These are phyloP conservation scores for Leccinum pellstonianum DNA, from an alignment of 768 basidiomycete genomes.

Conservation along the genomic window DNA sequence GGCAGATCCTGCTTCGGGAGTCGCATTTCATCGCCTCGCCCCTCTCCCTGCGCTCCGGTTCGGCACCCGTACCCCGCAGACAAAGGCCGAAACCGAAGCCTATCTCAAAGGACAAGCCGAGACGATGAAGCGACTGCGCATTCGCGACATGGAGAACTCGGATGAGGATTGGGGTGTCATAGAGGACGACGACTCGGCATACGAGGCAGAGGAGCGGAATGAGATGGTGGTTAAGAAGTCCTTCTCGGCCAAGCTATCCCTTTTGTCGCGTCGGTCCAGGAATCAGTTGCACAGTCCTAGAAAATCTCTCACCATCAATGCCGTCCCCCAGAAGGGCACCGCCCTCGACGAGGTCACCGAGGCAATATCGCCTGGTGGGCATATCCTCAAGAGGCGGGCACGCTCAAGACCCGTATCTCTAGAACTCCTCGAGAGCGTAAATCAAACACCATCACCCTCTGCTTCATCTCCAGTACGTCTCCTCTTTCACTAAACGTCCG, in stretches of 20 bases:
- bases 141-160: conserved; percentile 53
- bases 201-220: conserved; percentile 46
- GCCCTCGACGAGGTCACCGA: conserved; percentile 59
- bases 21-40: conserved; percentile 36
- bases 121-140: conserved; percentile 58
- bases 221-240: conserved; percentile 31
- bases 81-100: conserved; percentile 37
- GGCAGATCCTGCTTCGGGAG: conserved; percentile 33
- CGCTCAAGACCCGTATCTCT: conserved; percentile 69
- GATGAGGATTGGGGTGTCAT: conserved; percentile 44
- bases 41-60: conserved; percentile 36
- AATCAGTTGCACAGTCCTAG: conserved; percentile 32
- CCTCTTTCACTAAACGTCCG: not conserved
- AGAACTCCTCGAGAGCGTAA: conserved; percentile 56
- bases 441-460: conserved; percentile 43
- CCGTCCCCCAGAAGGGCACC: conserved; percentile 40
- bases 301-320: conserved; percentile 22
- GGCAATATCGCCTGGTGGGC: conserved; percentile 73
- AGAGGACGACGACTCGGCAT: conserved; percentile 51
- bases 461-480: conserved; percentile 30
- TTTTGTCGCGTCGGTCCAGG: conserved; percentile 28
- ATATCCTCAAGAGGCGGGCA: conserved; percentile 72
- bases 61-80: conserved; percentile 30
- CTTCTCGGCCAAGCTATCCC: conserved; percentile 30
- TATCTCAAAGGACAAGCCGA: conserved; percentile 55